Evolutionary conservation across 331 rosid genomes (phyloP).

Genomic region (Telfairia occidentalis): DNA sequence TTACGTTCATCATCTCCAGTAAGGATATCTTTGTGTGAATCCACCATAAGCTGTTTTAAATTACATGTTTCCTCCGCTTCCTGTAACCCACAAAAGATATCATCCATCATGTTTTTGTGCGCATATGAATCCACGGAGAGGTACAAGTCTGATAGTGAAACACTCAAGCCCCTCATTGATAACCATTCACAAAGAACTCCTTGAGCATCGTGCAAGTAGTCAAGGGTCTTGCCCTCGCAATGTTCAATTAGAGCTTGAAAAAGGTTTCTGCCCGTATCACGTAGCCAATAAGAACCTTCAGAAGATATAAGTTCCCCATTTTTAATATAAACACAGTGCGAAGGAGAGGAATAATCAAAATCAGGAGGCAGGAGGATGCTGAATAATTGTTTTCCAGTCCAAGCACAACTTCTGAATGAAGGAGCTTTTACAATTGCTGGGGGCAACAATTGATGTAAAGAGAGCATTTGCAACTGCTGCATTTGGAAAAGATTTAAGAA

Average conservation of each 20-base stretch:
- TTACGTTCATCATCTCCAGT: constrained; percentile 32
- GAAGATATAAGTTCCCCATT: constrained; percentile 68
- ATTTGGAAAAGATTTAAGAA: constrained; percentile 45
- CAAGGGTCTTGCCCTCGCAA: constrained; percentile 34
- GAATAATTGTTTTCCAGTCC: constrained; percentile 84
- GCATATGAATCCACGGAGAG: constrained; percentile 47
- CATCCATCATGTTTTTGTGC: constrained; percentile 71
- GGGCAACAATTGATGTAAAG: constrained; percentile 20
- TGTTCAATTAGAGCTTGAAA: constrained; percentile 49
- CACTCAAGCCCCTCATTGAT: constrained; percentile 77
- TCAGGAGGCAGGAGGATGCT: constrained; percentile 65
- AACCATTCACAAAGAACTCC: constrained; percentile 83
- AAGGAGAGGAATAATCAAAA: constrained; percentile 48
- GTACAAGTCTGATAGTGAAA: constrained; percentile 67
- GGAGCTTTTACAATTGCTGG: constrained; percentile 62
- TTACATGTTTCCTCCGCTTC: constrained; percentile 62
- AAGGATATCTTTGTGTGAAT: constrained; percentile 32
- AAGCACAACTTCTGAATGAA: constrained; percentile 27
- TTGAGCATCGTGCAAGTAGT: constrained; percentile 53
- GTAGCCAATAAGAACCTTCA: constrained; percentile 71
- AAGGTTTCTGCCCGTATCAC: constrained; percentile 46
- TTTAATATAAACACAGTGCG: constrained; percentile 33
- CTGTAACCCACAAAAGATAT: constrained; percentile 51
- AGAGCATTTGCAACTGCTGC: constrained; percentile 73
- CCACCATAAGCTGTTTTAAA: constrained; percentile 58